phyloP scores from a whole-genome alignment of 169 alveolate genomes.

The Plasmodium ovale region DNA sequence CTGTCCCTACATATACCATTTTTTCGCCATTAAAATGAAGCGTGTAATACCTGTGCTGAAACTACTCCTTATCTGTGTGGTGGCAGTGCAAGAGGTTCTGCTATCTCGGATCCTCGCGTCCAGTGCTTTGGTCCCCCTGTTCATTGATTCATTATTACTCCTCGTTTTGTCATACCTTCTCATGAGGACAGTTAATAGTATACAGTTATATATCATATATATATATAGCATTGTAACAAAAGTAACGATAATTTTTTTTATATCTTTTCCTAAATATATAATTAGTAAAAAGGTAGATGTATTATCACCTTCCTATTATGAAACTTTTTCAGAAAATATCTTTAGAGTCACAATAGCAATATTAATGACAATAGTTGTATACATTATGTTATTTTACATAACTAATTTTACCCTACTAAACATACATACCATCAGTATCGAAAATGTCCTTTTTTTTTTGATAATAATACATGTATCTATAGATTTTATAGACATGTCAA shows the following conservation, averaged over 20 bases:
- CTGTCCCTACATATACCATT: neutral
- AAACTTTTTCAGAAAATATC: conserved; percentile 7
- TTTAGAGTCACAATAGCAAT: conserved; percentile 12
- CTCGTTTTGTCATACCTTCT: conserved; percentile 12
- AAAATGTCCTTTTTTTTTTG: conserved; percentile 15
- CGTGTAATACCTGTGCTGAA: conserved; percentile 3
- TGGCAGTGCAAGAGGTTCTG: conserved; percentile 8
- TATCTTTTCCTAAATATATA: conserved; percentile 39
- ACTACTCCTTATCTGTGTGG: conserved; percentile 5
- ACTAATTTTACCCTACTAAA: conserved; percentile 17
- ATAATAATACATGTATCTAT: conserved; percentile 57
- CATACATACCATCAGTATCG: conserved; percentile 21
- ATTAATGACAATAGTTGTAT: conserved; percentile 25
- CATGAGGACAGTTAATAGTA: conserved; percentile 30
- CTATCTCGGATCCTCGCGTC: conserved; percentile 15
- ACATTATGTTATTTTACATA: conserved; percentile 21
- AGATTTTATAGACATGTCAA: conserved; percentile 33
- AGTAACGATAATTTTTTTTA: conserved; percentile 28
- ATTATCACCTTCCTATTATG: neutral
- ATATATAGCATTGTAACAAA: conserved; percentile 63
- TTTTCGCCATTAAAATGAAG: conserved; percentile 11
- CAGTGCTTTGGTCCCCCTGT: neutral
- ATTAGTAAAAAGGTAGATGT: neutral
- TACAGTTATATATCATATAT: conserved; percentile 52
- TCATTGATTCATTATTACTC: conserved; percentile 6